Evolutionary conservation across 495 filamentous ascomycete species (phyloP).

Genomic region (Parachaetomium inaequale): DNA sequence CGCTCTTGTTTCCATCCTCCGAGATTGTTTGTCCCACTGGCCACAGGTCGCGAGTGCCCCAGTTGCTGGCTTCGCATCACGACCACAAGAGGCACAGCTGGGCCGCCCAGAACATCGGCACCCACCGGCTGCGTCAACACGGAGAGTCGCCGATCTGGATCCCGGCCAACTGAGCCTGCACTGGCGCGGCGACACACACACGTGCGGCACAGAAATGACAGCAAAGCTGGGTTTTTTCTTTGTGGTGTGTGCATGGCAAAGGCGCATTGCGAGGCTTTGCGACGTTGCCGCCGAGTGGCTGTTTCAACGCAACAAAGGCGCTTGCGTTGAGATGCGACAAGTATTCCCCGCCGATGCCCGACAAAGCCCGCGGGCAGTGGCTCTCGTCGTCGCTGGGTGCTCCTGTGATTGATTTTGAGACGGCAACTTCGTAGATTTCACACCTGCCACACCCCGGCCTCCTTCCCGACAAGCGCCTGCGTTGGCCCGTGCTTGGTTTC

Average conservation of each 20-base stretch:
- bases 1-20: slow-evolving; percentile 12
- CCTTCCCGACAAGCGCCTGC: slow-evolving; percentile 29
- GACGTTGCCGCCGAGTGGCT: neutral
- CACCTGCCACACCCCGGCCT: slow-evolving; percentile 2
- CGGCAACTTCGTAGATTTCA: neutral
- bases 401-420: slow-evolving; percentile 15
- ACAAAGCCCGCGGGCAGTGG: neutral
- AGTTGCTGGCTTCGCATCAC: neutral
- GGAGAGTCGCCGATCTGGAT: neutral
- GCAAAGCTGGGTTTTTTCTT: neutral
- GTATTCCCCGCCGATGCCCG: neutral
- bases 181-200: neutral
- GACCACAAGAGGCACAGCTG: neutral
- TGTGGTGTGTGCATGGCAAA: neutral
- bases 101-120: neutral
- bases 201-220: neutral
- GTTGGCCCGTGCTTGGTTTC: slow-evolving; percentile 33
- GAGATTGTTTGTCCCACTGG: slow-evolving; percentile 10
- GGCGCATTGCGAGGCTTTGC: too few species aligned
- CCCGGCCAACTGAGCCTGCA: neutral
- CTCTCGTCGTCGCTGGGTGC: neutral
- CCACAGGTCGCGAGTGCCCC: slow-evolving; percentile 4
- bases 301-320: neutral
- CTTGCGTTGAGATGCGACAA: neutral
- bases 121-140: neutral